A percentile compares a stretch with the other conserved stretches of the same genome.
phyloP scores from a whole-genome alignment of 2,329 filamentous ascomycete genomes.

The Ceratocystis cacaofunesta region DNA sequence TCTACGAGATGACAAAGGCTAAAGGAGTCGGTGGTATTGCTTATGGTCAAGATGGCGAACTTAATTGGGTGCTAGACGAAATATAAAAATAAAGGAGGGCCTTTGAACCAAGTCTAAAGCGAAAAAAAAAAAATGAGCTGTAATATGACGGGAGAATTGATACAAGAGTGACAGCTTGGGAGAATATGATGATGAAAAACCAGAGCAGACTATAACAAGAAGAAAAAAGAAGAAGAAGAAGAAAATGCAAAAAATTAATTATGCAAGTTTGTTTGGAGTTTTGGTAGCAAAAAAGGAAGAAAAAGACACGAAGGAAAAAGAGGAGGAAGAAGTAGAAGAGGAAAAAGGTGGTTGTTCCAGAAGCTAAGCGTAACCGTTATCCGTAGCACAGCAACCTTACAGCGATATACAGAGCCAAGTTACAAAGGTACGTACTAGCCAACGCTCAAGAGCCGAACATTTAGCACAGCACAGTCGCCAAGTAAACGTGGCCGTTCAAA shows the following conservation, averaged over 20 bases:
- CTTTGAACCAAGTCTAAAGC: neutral
- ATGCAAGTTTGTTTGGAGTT: neutral
- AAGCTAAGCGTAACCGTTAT: neutral
- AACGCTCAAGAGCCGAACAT: too few species aligned
- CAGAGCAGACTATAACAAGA: too few species aligned
- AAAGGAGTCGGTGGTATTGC: neutral
- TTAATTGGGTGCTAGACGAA: neutral
- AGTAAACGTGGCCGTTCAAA: constrained; percentile 15
- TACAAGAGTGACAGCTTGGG: neutral
- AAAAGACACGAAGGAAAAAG: neutral
- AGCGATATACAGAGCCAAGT: neutral
- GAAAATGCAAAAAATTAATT: neutral
- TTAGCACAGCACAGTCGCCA: neutral
- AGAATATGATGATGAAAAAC: neutral
- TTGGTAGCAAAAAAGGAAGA: neutral
- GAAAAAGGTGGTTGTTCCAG: neutral
- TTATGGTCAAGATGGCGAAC: neutral
- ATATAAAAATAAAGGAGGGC: neutral
- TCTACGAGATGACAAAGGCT: too few species aligned
- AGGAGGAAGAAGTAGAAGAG: neutral
- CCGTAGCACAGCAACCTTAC: neutral
- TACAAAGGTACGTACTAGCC: neutral
- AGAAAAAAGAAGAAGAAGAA: neutral
- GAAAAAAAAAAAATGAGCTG: neutral
- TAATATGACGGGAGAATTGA: constrained; percentile 1